Evolutionary conservation across 2,329 filamentous ascomycete genomes (phyloP).

Genomic region (Penicillium concentricum): DNA sequence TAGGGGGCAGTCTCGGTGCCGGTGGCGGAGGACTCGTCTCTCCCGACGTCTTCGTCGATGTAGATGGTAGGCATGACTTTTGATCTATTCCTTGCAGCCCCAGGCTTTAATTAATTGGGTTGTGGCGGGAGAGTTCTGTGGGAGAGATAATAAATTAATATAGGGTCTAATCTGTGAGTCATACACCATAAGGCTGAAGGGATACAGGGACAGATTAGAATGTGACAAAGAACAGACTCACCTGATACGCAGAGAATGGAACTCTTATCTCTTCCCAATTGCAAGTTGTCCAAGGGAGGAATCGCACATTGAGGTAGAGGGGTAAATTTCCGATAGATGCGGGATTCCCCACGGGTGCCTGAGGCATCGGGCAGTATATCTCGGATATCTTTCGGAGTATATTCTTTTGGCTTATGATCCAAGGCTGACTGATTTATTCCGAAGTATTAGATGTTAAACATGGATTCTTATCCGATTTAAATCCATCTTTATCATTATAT

Average conservation of each 20-base stretch:
- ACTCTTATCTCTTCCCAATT: constrained; percentile 13
- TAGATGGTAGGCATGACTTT: constrained; percentile 56
- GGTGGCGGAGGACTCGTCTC: constrained; percentile 64
- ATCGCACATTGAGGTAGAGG: constrained; percentile 28
- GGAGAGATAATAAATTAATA: constrained; percentile 1
- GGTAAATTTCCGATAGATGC: constrained; percentile 34
- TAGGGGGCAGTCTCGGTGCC: constrained; percentile 74
- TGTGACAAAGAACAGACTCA: neutral
- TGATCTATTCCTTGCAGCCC: constrained; percentile 1
- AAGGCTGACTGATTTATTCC: neutral
- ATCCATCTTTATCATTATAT: neutral
- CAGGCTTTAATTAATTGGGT: neutral
- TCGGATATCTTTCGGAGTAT: neutral
- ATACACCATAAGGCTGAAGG: constrained; percentile 5
- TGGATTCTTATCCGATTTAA: neutral
- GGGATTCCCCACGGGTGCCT: constrained; percentile 27
- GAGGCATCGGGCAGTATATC: constrained; percentile 20
- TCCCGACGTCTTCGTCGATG: constrained; percentile 76
- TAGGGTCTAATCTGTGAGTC: constrained; percentile 17
- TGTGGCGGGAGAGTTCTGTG: constrained; percentile 7
- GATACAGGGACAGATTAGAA: constrained; percentile 1
- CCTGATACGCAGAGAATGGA: constrained; percentile 4
- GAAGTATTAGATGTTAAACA: neutral
- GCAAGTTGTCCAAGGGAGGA: constrained; percentile 8
- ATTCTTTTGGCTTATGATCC: neutral